A percentile compares a stretch with the other conserved stretches of the same genome.
Evolutionary conservation across 176 grass and related monocot genomes (phyloP).

Genomic region (Ananas comosus): DNA sequence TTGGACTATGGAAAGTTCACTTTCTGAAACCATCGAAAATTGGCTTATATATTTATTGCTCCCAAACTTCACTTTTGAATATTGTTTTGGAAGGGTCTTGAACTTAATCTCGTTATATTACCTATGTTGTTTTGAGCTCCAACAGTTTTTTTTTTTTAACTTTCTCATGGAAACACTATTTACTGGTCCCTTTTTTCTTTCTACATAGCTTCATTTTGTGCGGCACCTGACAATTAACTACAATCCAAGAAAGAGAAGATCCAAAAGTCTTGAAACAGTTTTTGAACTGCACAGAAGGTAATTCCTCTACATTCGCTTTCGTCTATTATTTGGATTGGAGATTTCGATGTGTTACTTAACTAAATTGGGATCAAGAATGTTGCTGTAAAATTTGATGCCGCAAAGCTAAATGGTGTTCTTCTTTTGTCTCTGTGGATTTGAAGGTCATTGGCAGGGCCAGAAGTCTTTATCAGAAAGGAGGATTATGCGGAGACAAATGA

Average conservation of each 20-base stretch:
- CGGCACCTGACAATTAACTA: conserved; percentile 58
- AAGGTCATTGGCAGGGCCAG: conserved; percentile 46
- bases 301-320: background rate
- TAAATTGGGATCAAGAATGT: background rate
- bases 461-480: conserved; percentile 24
- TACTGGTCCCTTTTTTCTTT: background rate
- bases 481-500: conserved; percentile 7
- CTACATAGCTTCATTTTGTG: conserved; percentile 65
- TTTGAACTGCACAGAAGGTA: conserved; percentile 35
- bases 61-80: too few species aligned
- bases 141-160: background rate
- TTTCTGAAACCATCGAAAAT: too few species aligned
- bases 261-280: conserved; percentile 18
- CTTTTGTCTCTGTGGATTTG: background rate
- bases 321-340: too few species aligned
- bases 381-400: background rate
- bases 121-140: too few species aligned
- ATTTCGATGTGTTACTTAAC: too few species aligned
- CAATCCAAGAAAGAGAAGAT: conserved; percentile 30
- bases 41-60: too few species aligned
- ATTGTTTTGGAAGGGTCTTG: too few species aligned
- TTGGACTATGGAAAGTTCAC: too few species aligned
- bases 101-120: too few species aligned
- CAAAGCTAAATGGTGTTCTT: background rate
- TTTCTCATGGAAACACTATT: background rate